These are phyloP conservation scores for Nicotiana paniculata DNA, from an alignment of 257 asterid genomes.

Conservation along the genomic window DNA sequence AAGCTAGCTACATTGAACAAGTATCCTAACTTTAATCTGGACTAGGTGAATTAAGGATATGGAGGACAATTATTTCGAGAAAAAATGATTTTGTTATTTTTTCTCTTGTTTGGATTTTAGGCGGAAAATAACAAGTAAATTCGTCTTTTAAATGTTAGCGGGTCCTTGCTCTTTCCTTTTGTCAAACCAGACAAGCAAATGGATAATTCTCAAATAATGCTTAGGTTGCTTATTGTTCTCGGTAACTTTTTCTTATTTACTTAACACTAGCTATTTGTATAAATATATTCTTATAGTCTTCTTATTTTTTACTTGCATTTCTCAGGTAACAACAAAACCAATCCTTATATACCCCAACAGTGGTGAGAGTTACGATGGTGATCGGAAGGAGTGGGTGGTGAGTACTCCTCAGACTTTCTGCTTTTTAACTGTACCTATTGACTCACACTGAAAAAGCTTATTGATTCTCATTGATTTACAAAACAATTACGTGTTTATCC, in stretches of 20 bases:
- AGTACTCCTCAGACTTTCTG: conserved; percentile 16
- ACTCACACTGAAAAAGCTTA: not conserved
- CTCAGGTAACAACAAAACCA: conserved; percentile 65
- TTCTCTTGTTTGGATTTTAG: not conserved
- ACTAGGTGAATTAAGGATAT: not conserved
- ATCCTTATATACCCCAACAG: conserved; percentile 82
- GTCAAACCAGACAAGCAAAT: not conserved
- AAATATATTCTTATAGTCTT: not conserved
- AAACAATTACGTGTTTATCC: not conserved
- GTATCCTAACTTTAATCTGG: not conserved
- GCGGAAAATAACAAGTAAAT: not conserved
- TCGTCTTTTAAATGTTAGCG: not conserved
- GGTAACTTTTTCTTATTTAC: not conserved
- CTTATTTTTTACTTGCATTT: conserved; percentile 16
- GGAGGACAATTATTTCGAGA: not conserved
- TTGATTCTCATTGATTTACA: not conserved
- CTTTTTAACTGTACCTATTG: not conserved
- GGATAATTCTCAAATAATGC: not conserved
- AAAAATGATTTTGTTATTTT: not conserved
- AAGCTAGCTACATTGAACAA: not conserved
- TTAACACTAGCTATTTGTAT: not conserved
- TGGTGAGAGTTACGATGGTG: conserved; percentile 77
- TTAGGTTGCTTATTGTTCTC: not conserved
- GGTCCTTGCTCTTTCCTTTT: not conserved
- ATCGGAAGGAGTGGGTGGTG: conserved; percentile 77